phyloP scores from a whole-genome alignment of 225 moss, liverwort and hornwort species.

The Asterella californica region DNA sequence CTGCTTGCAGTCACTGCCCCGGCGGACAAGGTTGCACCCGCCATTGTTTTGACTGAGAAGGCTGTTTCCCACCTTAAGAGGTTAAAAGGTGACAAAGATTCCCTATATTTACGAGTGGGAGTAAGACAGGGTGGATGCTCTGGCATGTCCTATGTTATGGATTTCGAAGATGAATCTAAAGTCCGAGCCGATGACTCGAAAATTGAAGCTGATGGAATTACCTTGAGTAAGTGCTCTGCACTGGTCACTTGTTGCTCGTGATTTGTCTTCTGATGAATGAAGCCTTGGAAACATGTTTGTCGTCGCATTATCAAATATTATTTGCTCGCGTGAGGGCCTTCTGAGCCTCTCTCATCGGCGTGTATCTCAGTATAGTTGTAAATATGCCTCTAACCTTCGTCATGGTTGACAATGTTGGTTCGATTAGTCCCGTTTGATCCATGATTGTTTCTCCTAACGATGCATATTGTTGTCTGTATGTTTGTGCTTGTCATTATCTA shows the following conservation, averaged over 20 bases:
- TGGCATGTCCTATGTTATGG: slow-evolving; percentile 99
- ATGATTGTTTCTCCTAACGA: no score
- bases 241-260: background rate
- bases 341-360: background rate
- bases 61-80: slow-evolving; percentile 69
- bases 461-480: no score
- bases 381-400: no score
- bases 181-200: slow-evolving; percentile 73
- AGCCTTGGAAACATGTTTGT: background rate
- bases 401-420: no score
- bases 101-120: slow-evolving; percentile 72
- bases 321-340: background rate
- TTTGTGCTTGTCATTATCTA: no score
- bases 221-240: slow-evolving; percentile 51
- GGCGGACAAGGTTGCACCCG: slow-evolving; percentile 56
- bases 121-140: slow-evolving; percentile 96
- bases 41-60: slow-evolving; percentile 74
- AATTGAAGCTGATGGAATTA: slow-evolving; percentile 83
- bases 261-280: background rate
- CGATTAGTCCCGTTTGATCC: no score
- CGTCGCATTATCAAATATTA: background rate
- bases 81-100: slow-evolving; percentile 64
- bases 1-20: slow-evolving; percentile 55
- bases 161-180: slow-evolving; percentile 83
- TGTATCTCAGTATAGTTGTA: no score